Conservation (phyloP, 2,329 filamentous ascomycete genomes). For the Paraconiothyrium sp. region DNA sequence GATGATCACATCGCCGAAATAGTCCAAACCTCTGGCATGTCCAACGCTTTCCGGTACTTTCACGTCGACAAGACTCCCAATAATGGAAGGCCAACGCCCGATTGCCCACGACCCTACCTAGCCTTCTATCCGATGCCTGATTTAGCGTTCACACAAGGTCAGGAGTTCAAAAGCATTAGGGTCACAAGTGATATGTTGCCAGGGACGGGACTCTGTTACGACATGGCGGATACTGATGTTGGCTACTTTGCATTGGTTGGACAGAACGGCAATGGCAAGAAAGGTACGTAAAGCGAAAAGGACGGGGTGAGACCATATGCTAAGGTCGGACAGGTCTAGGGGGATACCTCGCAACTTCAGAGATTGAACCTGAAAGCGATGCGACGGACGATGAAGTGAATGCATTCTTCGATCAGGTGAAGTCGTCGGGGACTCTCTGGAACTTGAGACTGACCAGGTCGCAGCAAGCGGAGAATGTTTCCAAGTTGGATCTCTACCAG, state of each 20-base stretch:
- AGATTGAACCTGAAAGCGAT: slow-evolving; percentile 27
- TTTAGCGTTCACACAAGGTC: slow-evolving; percentile 44
- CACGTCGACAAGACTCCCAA: slow-evolving; percentile 35
- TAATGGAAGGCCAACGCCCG: slow-evolving; percentile 10
- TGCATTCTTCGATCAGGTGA: slow-evolving; percentile 28
- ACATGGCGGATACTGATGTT: slow-evolving; percentile 44
- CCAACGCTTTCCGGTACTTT: slow-evolving; percentile 45
- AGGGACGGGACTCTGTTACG: slow-evolving; percentile 35
- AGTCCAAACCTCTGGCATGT: slow-evolving; percentile 44
- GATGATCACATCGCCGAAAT: slow-evolving; percentile 53
- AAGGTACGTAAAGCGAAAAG: slow-evolving; percentile 17
- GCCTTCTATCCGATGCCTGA: slow-evolving; percentile 51
- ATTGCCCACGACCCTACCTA: slow-evolving; percentile 44
- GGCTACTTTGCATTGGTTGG: slow-evolving; percentile 31
- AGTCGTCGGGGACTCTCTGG: not conserved
- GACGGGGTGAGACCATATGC: not conserved
- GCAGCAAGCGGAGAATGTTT: slow-evolving; percentile 28
- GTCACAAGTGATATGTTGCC: slow-evolving; percentile 46
- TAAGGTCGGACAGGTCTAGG: slow-evolving; percentile 20
- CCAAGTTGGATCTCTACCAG: slow-evolving; percentile 28
- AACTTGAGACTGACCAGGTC: slow-evolving; percentile 6
- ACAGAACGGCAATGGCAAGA: slow-evolving; percentile 24
- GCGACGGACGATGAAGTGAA: slow-evolving; percentile 24
- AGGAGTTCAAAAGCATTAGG: slow-evolving; percentile 47
- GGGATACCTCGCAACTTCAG: slow-evolving; percentile 29